phyloP scores from a whole-genome alignment of 1,284 basidiomycete genomes.

The Boletellus deceptivus region DNA sequence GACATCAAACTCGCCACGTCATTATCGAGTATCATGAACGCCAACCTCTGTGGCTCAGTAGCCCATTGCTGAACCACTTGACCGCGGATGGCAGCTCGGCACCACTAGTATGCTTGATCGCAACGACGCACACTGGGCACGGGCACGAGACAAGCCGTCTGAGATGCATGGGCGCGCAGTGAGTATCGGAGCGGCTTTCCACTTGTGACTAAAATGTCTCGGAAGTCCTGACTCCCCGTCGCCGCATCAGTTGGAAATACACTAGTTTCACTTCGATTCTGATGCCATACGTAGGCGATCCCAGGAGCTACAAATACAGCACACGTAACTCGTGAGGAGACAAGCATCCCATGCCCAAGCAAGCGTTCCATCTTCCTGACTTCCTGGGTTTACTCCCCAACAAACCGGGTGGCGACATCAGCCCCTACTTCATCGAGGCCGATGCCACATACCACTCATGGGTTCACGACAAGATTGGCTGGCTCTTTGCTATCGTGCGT shows the following conservation, averaged over 20 bases:
- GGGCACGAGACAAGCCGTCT: no score
- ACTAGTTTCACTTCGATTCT: constrained; percentile 20
- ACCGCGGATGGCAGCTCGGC: no score
- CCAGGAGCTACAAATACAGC: constrained; percentile 19
- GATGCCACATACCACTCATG: constrained; percentile 24
- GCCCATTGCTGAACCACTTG: no score
- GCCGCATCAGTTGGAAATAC: background rate
- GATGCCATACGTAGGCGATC: background rate
- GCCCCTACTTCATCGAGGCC: constrained; percentile 25
- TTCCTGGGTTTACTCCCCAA: constrained; percentile 26
- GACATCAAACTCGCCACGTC: constrained; percentile 6
- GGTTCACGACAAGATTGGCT: constrained; percentile 25
- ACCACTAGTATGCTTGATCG: no score
- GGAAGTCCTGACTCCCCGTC: constrained; percentile 4
- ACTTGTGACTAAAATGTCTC: background rate
- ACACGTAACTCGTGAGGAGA: background rate
- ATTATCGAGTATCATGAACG: background rate
- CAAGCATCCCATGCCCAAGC: constrained; percentile 15
- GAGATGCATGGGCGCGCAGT: background rate
- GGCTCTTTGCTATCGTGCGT: constrained; percentile 25
- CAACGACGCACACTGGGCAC: no score
- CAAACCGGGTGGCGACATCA: constrained; percentile 31
- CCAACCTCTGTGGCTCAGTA: no score
- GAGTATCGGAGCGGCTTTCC: background rate
- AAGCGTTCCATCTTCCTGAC: constrained; percentile 23